Evolutionary conservation across 2,329 filamentous ascomycete genomes (phyloP).

Genomic region (Periconia sp.): DNA sequence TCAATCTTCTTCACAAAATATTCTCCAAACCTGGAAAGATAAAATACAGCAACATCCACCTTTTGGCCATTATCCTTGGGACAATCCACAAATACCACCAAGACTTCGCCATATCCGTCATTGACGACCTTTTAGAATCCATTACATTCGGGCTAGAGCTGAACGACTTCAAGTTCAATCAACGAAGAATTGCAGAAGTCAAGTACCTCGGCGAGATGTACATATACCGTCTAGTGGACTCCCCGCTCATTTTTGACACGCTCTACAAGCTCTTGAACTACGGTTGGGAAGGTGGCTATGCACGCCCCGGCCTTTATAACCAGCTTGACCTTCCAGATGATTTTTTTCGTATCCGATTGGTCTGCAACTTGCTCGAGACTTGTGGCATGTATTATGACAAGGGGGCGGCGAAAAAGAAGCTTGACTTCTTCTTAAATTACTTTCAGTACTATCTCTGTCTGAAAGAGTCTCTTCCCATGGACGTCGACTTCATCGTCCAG

Average conservation of each 20-base stretch:
- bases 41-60: conserved; percentile 95
- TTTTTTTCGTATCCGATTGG: conserved; percentile 91
- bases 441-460: conserved; percentile 96
- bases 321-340: conserved; percentile 88
- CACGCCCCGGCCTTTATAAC: conserved; percentile 77
- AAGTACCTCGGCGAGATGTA: conserved; percentile 97
- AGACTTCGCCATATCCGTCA: conserved; percentile 85
- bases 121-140: conserved; percentile 89
- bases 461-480: conserved; percentile 90
- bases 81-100: conserved; percentile 92
- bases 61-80: conserved; percentile 87
- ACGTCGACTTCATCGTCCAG: conserved; percentile 95
- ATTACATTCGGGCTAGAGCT: conserved; percentile 88
- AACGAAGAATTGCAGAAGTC: conserved; percentile 90
- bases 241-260: conserved; percentile 91
- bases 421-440: conserved; percentile 96
- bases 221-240: conserved; percentile 96
- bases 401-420: conserved; percentile 91
- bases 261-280: conserved; percentile 95
- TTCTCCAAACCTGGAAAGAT: conserved; percentile 97
- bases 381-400: conserved; percentile 97
- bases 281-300: conserved; percentile 82
- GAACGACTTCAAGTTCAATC: conserved; percentile 97
- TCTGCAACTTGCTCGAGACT: conserved; percentile 89
- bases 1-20: conserved; percentile 81